These are phyloP conservation scores for Stagonosporopsis tanaceti DNA, from an alignment of 2,329 filamentous ascomycete species.

Conservation along the genomic window DNA sequence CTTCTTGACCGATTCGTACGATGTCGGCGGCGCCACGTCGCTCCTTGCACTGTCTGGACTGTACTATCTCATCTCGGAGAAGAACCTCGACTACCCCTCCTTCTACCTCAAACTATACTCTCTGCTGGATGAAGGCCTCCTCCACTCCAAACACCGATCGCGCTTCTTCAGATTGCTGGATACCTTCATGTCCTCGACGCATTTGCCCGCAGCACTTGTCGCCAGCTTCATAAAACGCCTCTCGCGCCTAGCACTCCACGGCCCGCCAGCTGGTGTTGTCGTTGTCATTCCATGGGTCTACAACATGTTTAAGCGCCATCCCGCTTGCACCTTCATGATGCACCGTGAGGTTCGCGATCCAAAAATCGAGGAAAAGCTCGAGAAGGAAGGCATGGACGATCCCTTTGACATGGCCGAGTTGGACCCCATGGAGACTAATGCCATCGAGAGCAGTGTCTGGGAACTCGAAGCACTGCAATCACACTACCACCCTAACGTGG, in stretches of 20 bases:
- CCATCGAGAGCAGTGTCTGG: constrained; percentile 94
- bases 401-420: constrained; percentile 77
- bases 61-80: constrained; percentile 91
- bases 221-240: constrained; percentile 98
- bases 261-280: constrained; percentile 88
- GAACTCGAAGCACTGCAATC: constrained; percentile 89
- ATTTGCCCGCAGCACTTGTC: constrained; percentile 88
- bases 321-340: constrained; percentile 93
- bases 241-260: constrained; percentile 81
- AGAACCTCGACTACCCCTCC: constrained; percentile 93
- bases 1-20: constrained; percentile 93
- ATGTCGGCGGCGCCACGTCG: constrained; percentile 84
- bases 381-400: constrained; percentile 72
- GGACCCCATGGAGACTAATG: constrained; percentile 84
- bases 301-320: constrained; percentile 90
- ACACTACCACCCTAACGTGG: constrained; percentile 97
- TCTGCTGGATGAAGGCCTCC: constrained; percentile 80
- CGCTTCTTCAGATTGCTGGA: constrained; percentile 92
- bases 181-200: constrained; percentile 87
- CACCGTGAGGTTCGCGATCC: constrained; percentile 74
- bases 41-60: constrained; percentile 89
- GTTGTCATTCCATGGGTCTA: constrained; percentile 92
- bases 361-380: constrained; percentile 66
- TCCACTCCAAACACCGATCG: constrained; percentile 94
- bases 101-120: constrained; percentile 97